phyloP scores from a whole-genome alignment of 129 eudicot genomes.

The Lonicera japonica region DNA sequence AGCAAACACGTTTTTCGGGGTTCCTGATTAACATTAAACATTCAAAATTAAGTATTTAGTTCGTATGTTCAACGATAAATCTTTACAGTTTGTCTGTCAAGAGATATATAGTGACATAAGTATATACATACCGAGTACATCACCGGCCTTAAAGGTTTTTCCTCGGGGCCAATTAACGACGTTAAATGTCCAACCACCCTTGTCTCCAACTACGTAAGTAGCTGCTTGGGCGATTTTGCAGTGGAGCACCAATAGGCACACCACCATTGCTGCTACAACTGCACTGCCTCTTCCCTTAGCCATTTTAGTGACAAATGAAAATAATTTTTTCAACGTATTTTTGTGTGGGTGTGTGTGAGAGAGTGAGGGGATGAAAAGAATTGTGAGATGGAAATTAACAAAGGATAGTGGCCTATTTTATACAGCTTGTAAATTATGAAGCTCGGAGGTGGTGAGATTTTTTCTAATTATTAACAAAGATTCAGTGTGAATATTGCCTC shows the following conservation, averaged over 20 bases:
- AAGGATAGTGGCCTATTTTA: no score
- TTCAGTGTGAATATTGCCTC: no score
- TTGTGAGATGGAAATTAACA: not conserved
- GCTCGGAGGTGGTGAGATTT: no score
- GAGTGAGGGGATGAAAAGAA: not conserved
- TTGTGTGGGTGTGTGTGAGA: not conserved
- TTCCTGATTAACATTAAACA: no score
- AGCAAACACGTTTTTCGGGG: no score
- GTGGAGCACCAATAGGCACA: constrained; percentile 22
- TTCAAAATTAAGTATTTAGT: no score
- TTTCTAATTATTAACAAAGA: no score
- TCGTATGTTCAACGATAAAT: no score
- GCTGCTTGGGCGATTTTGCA: constrained; percentile 44
- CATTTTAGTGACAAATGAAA: not conserved
- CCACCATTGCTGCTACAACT: constrained; percentile 15
- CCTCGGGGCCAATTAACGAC: constrained; percentile 51
- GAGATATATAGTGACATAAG: no score
- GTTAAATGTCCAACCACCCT: constrained; percentile 57
- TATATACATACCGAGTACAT: constrained; percentile 44
- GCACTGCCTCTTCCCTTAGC: constrained; percentile 86
- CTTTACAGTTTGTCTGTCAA: no score
- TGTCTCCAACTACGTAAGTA: constrained; percentile 53
- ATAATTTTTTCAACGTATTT: no score
- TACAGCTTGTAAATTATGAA: no score
- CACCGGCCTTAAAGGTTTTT: constrained; percentile 69